Evolutionary conservation across 768 basidiomycete genomes (phyloP).

Genomic region (Phaffia australis): DNA sequence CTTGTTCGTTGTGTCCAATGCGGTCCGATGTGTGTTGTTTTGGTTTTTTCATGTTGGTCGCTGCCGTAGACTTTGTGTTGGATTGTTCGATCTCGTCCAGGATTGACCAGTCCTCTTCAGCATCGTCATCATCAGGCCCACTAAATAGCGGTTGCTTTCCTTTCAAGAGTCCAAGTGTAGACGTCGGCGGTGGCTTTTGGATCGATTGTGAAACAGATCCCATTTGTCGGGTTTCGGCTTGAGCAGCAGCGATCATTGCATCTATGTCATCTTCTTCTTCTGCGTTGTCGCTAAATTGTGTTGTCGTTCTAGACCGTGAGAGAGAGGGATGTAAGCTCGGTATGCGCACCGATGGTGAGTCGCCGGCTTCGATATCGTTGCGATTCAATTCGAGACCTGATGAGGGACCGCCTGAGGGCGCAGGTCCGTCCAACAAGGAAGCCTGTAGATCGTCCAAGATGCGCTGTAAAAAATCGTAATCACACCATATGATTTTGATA

Average conservation of each 20-base stretch:
- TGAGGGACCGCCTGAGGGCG: constrained; percentile 16
- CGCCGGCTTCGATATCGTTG: no score
- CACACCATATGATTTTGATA: constrained; percentile 14
- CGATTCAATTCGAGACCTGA: no score
- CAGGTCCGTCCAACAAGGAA: background rate
- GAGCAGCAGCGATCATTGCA: constrained; percentile 6
- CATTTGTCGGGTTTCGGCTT: constrained; percentile 30
- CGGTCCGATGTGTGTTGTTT: background rate
- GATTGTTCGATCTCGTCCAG: constrained; percentile 37
- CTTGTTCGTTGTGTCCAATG: background rate
- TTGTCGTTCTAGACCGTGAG: no score
- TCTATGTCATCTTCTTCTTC: constrained; percentile 46
- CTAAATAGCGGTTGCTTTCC: background rate
- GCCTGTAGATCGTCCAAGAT: background rate
- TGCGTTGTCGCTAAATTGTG: no score
- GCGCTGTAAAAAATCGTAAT: no score
- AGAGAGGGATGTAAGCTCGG: no score
- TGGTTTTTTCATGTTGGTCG: background rate
- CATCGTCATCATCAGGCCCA: constrained; percentile 32
- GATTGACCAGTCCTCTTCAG: constrained; percentile 39
- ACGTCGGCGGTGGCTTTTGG: background rate
- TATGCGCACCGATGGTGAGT: no score
- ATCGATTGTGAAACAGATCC: background rate
- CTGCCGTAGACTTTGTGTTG: background rate
- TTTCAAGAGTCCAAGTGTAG: constrained; percentile 6